Evolutionary conservation across 495 filamentous ascomycete genomes (phyloP).

Genomic region (Hyaloscypha variabilis): DNA sequence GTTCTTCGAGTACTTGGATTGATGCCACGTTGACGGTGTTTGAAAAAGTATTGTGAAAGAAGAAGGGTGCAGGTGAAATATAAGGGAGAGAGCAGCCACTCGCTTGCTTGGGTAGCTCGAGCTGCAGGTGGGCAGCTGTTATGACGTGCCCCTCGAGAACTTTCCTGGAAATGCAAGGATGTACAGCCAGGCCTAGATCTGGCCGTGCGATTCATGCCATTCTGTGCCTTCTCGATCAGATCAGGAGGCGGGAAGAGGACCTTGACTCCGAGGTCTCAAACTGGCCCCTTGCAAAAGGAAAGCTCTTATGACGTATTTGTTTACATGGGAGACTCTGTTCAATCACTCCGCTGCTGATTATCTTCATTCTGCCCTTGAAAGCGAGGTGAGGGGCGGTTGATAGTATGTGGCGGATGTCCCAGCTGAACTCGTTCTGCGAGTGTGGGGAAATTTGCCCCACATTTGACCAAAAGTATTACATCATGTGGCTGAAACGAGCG

Average conservation of each 20-base stretch:
- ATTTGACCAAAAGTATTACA: not conserved
- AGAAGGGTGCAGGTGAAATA: conserved; percentile 17
- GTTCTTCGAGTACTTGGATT: conserved; percentile 28
- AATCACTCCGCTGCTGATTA: not conserved
- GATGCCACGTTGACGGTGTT: conserved; percentile 26
- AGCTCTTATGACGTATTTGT: not conserved
- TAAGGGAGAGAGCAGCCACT: conserved; percentile 12
- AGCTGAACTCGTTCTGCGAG: conserved; percentile 1
- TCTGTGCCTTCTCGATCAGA: not conserved
- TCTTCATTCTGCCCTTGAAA: not conserved
- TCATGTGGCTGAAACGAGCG: not conserved
- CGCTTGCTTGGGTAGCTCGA: conserved; percentile 5
- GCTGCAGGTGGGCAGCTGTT: not conserved
- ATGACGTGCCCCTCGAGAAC: not conserved
- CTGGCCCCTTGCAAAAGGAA: not conserved
- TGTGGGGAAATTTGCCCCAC: not conserved
- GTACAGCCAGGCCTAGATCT: not conserved
- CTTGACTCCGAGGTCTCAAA: not conserved
- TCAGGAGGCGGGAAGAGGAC: not conserved
- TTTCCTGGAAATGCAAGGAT: conserved; percentile 4
- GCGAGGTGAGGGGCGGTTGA: no score
- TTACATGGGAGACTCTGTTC: not conserved
- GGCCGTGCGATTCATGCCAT: not conserved
- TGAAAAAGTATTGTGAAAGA: conserved; percentile 13
- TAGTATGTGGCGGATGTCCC: not conserved